Base-by-base conservation (phyloP, 2,329 filamentous ascomycete genomes). In the Metarhizium rileyi region DNA sequence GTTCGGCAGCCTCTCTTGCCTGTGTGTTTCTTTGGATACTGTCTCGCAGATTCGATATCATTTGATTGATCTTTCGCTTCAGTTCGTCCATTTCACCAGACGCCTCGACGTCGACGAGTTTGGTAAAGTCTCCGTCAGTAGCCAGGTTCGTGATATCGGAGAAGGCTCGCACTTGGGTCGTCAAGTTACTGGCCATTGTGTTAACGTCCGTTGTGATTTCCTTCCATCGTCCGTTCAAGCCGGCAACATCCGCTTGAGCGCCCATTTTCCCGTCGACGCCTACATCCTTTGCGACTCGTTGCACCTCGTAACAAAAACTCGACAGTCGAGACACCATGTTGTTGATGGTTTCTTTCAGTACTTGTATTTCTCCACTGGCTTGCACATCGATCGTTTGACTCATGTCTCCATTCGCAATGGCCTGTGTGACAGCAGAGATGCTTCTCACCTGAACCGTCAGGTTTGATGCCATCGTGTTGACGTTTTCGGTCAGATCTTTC, bases 31-130 rank as follows among this genome's bases (percentile, higher is more conserved):
- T 83, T 66, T 97, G 90, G 58, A 98, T 96, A 75, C 87, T 94
- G 69, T 97, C 93, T 58, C 91, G 78, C 54, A 98, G 72, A 64
- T 95, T 95, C 64, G 87, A 93, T 48, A 97, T 90, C 93, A 98
- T 98, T 72, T 94, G 88, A 66, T 97, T 98, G 77, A 98, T 97
- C 76, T 97, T 97, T 61, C 90, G 84, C 71, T 98, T 98, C 59
- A 98, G 77, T 67, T 97, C 91, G 68, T 97, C 93, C 93, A 98
- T 97, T 69, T 98, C 93, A 55, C 93, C 93, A 12, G 91, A 96
- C 20, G 93, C 93, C 66, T 96, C 90, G 18, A 98, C 91, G 44
- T 93, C 95, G 65, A 98, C 91, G 51, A 94, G 82, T 65, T 96
- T 95, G 23, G 89, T 95, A 66, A 97, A 97, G 68, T 98, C 91